A percentile compares a stretch with the other conserved stretches of the same genome.
Evolutionary conservation across 2,329 filamentous ascomycete species (phyloP).

Genomic region (Curvularia eragrostidis): DNA sequence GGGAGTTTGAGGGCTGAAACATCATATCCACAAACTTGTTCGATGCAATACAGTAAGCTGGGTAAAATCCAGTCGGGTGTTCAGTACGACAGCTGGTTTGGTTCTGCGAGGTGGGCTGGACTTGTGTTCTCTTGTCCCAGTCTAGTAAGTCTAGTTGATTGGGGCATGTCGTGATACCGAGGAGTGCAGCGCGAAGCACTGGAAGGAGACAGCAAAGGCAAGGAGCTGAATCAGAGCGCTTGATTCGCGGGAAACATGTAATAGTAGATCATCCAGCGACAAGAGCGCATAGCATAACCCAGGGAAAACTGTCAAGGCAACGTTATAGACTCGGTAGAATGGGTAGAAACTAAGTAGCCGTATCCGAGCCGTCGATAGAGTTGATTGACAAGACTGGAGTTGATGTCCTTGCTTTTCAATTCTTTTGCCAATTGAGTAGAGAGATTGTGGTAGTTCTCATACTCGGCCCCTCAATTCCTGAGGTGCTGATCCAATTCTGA

Average conservation of each 20-base stretch:
- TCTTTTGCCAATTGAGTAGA: too few species aligned
- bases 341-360: neutral
- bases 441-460: too few species aligned
- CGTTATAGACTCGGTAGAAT: neutral
- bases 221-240: neutral
- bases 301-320: neutral
- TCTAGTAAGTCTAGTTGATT: neutral
- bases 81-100: too few species aligned
- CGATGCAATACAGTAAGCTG: neutral
- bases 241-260: neutral
- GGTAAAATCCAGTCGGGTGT: too few species aligned
- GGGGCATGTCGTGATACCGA: neutral
- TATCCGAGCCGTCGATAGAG: neutral
- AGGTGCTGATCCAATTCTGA: too few species aligned
- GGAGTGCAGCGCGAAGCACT: neutral
- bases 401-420: neutral
- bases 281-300: neutral
- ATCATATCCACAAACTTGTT: neutral
- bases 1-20: constrained; percentile 41
- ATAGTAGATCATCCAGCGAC: neutral
- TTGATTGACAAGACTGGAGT: neutral
- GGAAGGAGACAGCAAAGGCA: neutral
- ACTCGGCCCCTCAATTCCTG: too few species aligned
- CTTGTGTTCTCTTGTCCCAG: neutral
- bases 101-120: neutral